Conservation (phyloP, 768 basidiomycete species). For the Sutorius australiensis region DNA sequence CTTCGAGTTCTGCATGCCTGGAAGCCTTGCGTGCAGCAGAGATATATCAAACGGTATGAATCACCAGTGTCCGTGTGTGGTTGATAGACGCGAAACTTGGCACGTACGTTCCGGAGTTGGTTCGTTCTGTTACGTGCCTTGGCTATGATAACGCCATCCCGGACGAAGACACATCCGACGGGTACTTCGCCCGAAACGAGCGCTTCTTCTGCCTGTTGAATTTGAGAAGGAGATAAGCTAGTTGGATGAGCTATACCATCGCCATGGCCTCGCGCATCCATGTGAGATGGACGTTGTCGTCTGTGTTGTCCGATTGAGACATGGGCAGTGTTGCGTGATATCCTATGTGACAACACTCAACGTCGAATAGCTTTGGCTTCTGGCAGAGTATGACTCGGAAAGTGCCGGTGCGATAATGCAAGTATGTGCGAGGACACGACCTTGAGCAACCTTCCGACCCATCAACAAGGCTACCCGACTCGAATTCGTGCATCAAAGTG, state of each 20-base stretch:
- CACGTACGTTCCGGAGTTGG: constrained; percentile 80
- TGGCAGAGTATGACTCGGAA: no score
- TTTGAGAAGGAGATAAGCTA: constrained; percentile 1
- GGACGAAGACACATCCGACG: constrained; percentile 93
- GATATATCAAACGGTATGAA: background rate
- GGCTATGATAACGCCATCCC: constrained; percentile 73
- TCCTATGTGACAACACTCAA: no score
- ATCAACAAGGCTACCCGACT: background rate
- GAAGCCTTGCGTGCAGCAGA: constrained; percentile 68
- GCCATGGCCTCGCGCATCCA: constrained; percentile 85
- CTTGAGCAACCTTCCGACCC: background rate
- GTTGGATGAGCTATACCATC: constrained; percentile 52
- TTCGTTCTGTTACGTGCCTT: constrained; percentile 91
- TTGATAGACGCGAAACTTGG: background rate
- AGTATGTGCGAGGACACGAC: background rate
- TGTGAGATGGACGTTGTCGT: constrained; percentile 33
- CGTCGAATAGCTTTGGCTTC: no score
- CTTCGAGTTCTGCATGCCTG: constrained; percentile 95
- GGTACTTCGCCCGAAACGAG: constrained; percentile 85
- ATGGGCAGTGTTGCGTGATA: background rate
- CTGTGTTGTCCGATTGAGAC: constrained; percentile 3
- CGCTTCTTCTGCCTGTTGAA: constrained; percentile 75
- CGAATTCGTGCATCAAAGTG: background rate
- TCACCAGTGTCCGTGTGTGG: background rate
- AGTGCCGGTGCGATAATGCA: no score